Evolutionary conservation across 352 stramenopile genomes (phyloP).

Genomic region (Pythium biforme): DNA sequence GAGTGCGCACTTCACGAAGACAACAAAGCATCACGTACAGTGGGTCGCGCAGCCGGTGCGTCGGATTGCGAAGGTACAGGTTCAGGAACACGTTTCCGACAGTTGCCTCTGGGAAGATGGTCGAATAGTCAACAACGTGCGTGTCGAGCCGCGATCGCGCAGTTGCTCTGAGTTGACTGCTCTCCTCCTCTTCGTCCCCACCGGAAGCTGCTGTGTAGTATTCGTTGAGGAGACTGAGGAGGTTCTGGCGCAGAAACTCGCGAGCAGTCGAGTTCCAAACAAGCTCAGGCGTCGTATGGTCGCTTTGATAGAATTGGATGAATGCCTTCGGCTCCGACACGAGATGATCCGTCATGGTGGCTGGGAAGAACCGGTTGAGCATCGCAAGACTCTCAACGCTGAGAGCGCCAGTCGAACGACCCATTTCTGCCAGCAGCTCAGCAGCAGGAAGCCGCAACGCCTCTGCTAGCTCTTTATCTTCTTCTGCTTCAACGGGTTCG

Average conservation of each 20-base stretch:
- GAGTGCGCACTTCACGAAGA: neutral
- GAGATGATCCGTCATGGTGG: conserved; percentile 57
- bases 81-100: conserved; percentile 90
- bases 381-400: conserved; percentile 50
- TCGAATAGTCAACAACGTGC: conserved; percentile 75
- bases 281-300: conserved; percentile 92
- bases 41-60: conserved; percentile 90
- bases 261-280: conserved; percentile 93
- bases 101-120: conserved; percentile 64
- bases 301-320: conserved; percentile 69
- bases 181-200: conserved; percentile 17
- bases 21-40: conserved; percentile 42
- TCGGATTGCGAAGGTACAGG: conserved; percentile 93
- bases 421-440: conserved; percentile 66
- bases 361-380: conserved; percentile 72
- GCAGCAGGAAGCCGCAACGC: conserved; percentile 55
- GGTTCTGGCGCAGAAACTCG: conserved; percentile 68
- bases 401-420: conserved; percentile 37
- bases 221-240: conserved; percentile 75
- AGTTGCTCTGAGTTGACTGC: conserved; percentile 5
- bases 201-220: conserved; percentile 45
- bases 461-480: conserved; percentile 57
- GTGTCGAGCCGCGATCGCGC: conserved; percentile 45
- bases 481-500: conserved; percentile 59
- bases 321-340: conserved; percentile 48